Base-by-base conservation (phyloP, 305 asterid species). In the Petunia hybrid region DNA sequence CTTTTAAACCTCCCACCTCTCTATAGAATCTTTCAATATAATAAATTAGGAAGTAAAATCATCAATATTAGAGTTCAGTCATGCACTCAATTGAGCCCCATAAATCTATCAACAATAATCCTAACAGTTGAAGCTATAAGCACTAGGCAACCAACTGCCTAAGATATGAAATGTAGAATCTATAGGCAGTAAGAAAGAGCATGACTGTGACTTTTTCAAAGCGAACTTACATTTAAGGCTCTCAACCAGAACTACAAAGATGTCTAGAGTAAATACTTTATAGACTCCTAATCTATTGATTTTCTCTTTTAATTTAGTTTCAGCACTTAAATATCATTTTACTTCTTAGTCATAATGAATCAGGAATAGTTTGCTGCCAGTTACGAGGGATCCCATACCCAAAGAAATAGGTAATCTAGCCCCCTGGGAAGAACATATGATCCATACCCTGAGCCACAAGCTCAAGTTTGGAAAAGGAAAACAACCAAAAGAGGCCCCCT, bases 41-140 rank as follows among this genome's bases (percentile, higher is more conserved):
- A 67, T 2, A 46, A 45, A 70, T 70, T 70, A 70, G 59, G 59
- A 40, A 48, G 45, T 59, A 22, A 22, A 69, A 69, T 53, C 39
- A 45, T 69, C 41, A 69, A 45, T 3, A 69, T 43, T 45, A 22
- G 22, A 45, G 57, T 70, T 45, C 43, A 45, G n/a, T 22, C 77
- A 45, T 70, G 77, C 41, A 70, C 77, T 22, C 77, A 70, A 70
- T 22, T 45, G 77, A 45, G 77, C 57, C 76, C 16, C 43, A 69
- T 4, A 8, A 43, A 69, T 43, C 56, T 40, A 69, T n/a, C 75
- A 41, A 13, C 43, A n/a, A 43, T 16, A 69, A 22, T 69, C 8
- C 40, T 43, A 69, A 16, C 16, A 16, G 57, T 3, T 69, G 16
- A 69, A n/a, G 4, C 76, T 69, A 69, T 22, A 67, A 69, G 57